Evolutionary conservation across 2,329 filamentous ascomycete genomes (phyloP), one percentile per base, ranked within the genome.

Genomic region (Aspergillus persii): DNA sequence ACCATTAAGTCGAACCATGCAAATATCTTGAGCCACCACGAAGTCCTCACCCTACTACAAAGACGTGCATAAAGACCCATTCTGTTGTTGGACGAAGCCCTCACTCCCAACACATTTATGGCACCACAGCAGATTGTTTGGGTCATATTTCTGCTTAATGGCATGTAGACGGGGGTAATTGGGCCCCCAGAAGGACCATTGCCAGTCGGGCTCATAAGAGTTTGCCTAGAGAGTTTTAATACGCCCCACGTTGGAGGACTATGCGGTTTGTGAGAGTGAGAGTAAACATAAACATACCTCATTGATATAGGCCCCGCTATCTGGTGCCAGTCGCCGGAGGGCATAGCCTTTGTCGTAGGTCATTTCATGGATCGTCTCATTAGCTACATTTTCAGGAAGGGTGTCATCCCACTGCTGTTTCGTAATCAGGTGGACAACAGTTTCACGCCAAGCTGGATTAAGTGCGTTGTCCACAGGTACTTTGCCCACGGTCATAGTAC

Each of bases 251-350:
- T 23, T 23, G 18, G 1, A 23, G 18, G 18, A 23, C 18, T 23
- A 23, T 23, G 18, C 18, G 18, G 18, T 23, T 23, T 23, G 18
- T 23, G 18, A 23, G 18, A 23, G 18, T 36, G 9, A 36, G 33
- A 36, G 3, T 12, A 4, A 36, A 36, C 30, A 41, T 12, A 4
- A 36, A 36, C 30, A 41, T 60, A 65, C 69, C 62, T 72, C 71
- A 50, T 71, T 72, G 18, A 69, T 53, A 52, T 73, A 74, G 11
- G 69, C 70, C 6, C 69, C 70, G 4, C 63, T 65, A 50, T 66
- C 57, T 12, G 70, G 66, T 1, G 66, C 63, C 18, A 68, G 61
- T 46, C 61, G 61, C 39, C 67, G 63, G 8, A 73, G 57, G 2
- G 63, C 63, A 47, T 64, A 61, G 2, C 66, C 59, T 29, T 63